A percentile compares a stretch with the other conserved stretches of the same genome.
These are phyloP conservation scores for Neonothopanus nambi DNA, from an alignment of 1,284 basidiomycete species.

Conservation along the genomic window DNA sequence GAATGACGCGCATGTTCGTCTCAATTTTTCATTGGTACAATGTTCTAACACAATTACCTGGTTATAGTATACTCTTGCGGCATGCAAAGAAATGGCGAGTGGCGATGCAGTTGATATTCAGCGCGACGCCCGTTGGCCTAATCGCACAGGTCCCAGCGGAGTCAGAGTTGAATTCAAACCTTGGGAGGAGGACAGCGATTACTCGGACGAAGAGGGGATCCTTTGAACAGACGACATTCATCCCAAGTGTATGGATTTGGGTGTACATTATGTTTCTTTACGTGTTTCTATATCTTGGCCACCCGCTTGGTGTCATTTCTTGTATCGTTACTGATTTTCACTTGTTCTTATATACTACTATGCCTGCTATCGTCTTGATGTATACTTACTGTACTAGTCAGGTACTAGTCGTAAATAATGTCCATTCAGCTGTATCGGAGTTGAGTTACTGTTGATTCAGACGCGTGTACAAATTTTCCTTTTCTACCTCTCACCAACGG, in stretches of 20 bases:
- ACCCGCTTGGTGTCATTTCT: neutral
- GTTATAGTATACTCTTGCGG: slow-evolving; percentile 69
- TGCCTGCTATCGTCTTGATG: neutral
- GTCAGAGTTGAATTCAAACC: slow-evolving; percentile 59
- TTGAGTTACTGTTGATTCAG: too few relatives aligned
- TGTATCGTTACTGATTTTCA: neutral
- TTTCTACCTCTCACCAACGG: neutral
- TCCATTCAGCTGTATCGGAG: too few relatives aligned
- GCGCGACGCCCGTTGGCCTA: slow-evolving; percentile 75
- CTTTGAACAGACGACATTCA: too few relatives aligned
- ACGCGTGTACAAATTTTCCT: neutral
- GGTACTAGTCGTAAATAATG: too few relatives aligned
- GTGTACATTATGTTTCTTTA: neutral
- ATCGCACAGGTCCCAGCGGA: slow-evolving; percentile 43
- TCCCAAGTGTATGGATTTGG: too few relatives aligned
- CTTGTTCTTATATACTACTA: neutral
- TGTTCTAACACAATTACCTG: neutral
- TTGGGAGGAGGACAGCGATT: slow-evolving; percentile 61
- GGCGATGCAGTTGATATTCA: slow-evolving; percentile 55
- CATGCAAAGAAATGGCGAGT: slow-evolving; percentile 39
- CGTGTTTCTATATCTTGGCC: neutral
- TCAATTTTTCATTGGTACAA: neutral
- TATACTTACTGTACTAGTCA: too few relatives aligned
- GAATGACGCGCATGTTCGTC: slow-evolving; percentile 77
- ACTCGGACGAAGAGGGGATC: slow-evolving; percentile 51